These are phyloP conservation scores for Smithsoniella earleae DNA, from an alignment of 163 green algal genomes.

Conservation along the genomic window DNA sequence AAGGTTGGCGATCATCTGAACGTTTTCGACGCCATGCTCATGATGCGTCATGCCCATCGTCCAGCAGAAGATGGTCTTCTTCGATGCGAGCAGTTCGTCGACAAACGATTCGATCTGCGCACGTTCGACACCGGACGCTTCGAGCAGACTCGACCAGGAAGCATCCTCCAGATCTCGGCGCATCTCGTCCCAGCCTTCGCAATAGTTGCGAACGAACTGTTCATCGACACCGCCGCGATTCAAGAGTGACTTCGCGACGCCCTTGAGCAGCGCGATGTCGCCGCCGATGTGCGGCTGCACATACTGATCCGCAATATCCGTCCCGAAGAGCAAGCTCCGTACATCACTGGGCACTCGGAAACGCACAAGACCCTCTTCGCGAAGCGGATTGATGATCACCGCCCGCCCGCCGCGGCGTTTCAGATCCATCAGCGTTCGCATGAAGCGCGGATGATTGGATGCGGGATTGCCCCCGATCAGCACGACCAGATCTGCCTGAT, in stretches of 20 bases:
- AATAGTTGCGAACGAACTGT: no score
- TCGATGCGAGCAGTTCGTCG: no score
- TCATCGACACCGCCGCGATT: no score
- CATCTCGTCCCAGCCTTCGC: no score
- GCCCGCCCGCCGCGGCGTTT: neutral
- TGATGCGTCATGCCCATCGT: no score
- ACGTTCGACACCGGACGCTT: no score
- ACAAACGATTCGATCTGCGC: no score
- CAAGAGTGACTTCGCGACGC: neutral
- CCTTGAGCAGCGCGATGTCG: neutral
- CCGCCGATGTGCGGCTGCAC: neutral
- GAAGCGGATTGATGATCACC: neutral
- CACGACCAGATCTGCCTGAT: neutral
- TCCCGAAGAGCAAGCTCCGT: neutral
- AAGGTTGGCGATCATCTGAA: no score
- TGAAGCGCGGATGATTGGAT: neutral
- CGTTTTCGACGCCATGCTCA: no score
- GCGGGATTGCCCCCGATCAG: neutral
- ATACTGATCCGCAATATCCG: neutral
- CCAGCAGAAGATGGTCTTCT: no score
- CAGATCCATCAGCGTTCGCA: neutral
- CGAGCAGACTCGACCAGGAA: no score
- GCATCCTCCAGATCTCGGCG: no score
- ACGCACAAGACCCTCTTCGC: neutral
- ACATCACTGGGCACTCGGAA: neutral